Evolutionary conservation across 805 yeast species (phyloP).

Genomic region (Scheffersomyces ergatensis): DNA sequence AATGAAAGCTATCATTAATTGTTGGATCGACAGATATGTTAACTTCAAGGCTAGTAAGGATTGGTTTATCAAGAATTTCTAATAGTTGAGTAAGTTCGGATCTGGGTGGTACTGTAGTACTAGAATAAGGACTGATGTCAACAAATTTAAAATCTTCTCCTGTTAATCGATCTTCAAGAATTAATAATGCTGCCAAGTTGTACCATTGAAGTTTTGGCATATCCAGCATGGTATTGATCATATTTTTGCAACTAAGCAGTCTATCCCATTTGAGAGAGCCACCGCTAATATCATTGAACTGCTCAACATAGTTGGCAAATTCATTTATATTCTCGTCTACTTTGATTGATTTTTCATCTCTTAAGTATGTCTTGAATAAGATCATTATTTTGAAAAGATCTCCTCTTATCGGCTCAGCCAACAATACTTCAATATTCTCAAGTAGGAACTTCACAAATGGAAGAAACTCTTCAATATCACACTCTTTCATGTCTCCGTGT

Average conservation of each 20-base stretch:
- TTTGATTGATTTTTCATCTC: too few relatives aligned
- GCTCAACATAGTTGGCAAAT: constrained; percentile 2
- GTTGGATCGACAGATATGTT: constrained; percentile 3
- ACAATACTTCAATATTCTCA: constrained; percentile 1
- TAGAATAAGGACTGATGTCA: neutral
- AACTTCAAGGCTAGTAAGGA: neutral
- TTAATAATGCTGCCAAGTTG: constrained; percentile 10
- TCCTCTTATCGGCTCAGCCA: constrained; percentile 8
- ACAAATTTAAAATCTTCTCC: neutral
- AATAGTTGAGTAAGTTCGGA: constrained; percentile 2
- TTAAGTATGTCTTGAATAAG: neutral
- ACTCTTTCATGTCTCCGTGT: too few relatives aligned
- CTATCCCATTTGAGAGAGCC: constrained; percentile 11
- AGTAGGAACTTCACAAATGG: constrained; percentile 6
- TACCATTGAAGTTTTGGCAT: constrained; percentile 11
- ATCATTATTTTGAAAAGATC: constrained; percentile 8
- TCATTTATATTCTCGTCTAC: too few relatives aligned
- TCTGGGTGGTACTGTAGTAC: neutral
- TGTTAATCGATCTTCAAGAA: constrained; percentile 10
- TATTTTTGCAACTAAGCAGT: neutral
- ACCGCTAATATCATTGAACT: constrained; percentile 18
- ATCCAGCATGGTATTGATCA: neutral
- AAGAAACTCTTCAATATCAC: neutral
- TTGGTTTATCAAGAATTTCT: constrained; percentile 8
- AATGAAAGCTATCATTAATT: neutral